phyloP scores from a whole-genome alignment of 768 basidiomycete genomes.

The Lactarius quietus region DNA sequence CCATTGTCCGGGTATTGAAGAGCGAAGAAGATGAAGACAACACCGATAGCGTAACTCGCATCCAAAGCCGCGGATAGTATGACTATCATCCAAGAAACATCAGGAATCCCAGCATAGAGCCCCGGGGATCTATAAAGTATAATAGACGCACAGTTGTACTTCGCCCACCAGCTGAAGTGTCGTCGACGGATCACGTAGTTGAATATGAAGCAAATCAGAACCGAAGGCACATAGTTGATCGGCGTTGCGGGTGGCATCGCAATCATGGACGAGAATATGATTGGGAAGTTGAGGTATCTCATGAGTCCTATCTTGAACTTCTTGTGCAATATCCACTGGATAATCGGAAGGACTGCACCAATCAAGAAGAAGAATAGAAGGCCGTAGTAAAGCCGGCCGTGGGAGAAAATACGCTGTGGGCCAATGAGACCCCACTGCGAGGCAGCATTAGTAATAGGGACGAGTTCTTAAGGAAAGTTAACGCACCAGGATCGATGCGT shows the following conservation, averaged over 20 bases:
- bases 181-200: slow-evolving; percentile 31
- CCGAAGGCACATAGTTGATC: slow-evolving; percentile 39
- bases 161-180: slow-evolving; percentile 37
- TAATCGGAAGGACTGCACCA: slow-evolving; percentile 58
- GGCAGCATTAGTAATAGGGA: not conserved
- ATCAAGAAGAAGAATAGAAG: slow-evolving; percentile 75
- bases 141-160: no score
- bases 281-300: no score
- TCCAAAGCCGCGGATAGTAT: slow-evolving; percentile 69
- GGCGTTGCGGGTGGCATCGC: slow-evolving; percentile 42
- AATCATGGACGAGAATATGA: slow-evolving; percentile 40
- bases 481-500: slow-evolving; percentile 19
- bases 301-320: no score
- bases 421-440: slow-evolving; percentile 8
- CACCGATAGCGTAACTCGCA: no score
- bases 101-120: slow-evolving; percentile 34
- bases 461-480: not conserved
- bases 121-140: not conserved
- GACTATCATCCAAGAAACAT: slow-evolving; percentile 33
- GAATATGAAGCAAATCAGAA: slow-evolving; percentile 37
- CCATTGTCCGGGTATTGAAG: no score
- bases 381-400: slow-evolving; percentile 16
- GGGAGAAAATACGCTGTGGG: no score
- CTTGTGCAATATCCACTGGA: no score
- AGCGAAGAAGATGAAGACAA: no score